Percentiles rank a stretch among this genome's conserved stretches.
These are phyloP conservation scores for Vinca major DNA, from an alignment of 305 asterid species.

Conservation along the genomic window DNA sequence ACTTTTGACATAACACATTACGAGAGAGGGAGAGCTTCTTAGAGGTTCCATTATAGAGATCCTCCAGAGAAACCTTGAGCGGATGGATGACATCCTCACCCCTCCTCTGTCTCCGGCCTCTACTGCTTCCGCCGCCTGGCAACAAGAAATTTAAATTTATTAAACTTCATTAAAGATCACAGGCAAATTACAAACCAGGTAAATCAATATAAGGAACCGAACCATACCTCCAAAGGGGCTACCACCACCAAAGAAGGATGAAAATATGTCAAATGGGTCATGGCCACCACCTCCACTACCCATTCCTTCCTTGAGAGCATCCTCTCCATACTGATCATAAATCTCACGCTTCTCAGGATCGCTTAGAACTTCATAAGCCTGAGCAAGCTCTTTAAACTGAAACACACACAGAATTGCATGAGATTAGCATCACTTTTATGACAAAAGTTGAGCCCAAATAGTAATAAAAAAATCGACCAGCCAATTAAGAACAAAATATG, in stretches of 20 bases:
- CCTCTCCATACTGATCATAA: conserved; percentile 93
- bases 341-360: conserved; percentile 88
- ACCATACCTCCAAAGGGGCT: conserved; percentile 69
- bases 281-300: conserved; percentile 77
- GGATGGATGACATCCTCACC: conserved; percentile 95
- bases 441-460: not conserved
- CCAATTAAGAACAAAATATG: no score
- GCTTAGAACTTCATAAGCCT: conserved; percentile 82
- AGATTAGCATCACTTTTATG: not conserved
- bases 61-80: conserved; percentile 86
- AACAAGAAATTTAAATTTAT: not conserved
- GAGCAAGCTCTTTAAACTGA: conserved; percentile 92
- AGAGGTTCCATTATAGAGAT: conserved; percentile 77
- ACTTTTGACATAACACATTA: conserved; percentile 66
- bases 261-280: conserved; percentile 79
- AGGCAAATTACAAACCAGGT: not conserved
- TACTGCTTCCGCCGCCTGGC: conserved; percentile 39
- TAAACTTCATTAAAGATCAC: not conserved
- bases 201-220: not conserved
- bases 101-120: conserved; percentile 89
- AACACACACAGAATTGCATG: conserved; percentile 8
- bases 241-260: conserved; percentile 76
- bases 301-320: conserved; percentile 95
- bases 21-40: conserved; percentile 87
- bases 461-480: no score